Evolutionary conservation across 805 yeast species (phyloP), one percentile per base, ranked within the genome.

Genomic region (Kuraishia piskuri): DNA sequence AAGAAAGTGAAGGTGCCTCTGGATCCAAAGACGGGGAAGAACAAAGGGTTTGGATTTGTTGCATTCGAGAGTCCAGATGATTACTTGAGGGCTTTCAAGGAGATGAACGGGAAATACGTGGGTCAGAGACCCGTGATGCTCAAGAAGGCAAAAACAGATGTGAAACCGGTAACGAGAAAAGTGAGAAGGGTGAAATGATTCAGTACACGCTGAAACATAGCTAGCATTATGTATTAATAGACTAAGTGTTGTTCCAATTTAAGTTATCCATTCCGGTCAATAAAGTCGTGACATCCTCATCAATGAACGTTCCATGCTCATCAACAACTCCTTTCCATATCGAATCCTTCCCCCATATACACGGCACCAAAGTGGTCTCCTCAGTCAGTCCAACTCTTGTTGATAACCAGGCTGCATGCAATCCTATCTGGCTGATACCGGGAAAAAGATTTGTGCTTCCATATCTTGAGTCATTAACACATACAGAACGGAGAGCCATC

Each of bases 41-140:
- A 76, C 55, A 83, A 79, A 62, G 94, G 95, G 3, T 88, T 71
- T 63, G 95, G 90, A 7, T 88, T 87, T 65, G 85, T 87, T 14
- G 81, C 88, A 5, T 87, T 88, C 64, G 71, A 69, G 2, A 76
- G 76, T 55, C 67, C 91, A 0, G 80, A 82, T 21, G 92, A 87
- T 61, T 87, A 84, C 59, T 70, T 87, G 53, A 68, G 71, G 51
- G 90, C 91, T 2, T 87, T 84, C 67, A 83, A 81, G 62, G 88
- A 84, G 60, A 78, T 86, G 83, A 84, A 87, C 62, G 88, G 89
- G 23, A 84, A 85, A 61, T 86, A 84, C 59, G 76, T 88, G 50
- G 95, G 94, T 1, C 79, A 75, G 59, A 84, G 84, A 60, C 94
- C 94, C 0, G 81, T 87, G 24, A 83, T 78, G 54, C 67, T 87